Base-by-base conservation (phyloP, 441 rosid genomes). In the Syzygium malaccense region DNA sequence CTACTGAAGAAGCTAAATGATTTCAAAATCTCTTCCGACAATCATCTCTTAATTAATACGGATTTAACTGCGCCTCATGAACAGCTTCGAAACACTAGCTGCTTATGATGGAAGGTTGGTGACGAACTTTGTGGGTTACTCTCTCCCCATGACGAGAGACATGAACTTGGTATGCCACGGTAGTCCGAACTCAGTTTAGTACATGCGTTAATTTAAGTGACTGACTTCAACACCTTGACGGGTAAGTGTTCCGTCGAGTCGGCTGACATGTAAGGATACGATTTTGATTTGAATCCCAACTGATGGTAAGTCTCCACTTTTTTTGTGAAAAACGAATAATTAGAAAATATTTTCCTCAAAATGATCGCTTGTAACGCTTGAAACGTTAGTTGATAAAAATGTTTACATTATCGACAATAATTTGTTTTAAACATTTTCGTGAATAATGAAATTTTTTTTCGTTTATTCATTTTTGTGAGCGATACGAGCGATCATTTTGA, bases 301-400 rank as follows among this genome's bases (percentile, higher is more conserved):
- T 14, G 5, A 58, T 13, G 4, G 6, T 28, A 26, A 58, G 13
- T 12, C 0, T 58, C 30, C 6, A 7, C 12, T 58, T 58, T 10
- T 58, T 58, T 26, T 0, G 4, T 58, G 7, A 0, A 58, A 57
- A 58, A 58, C 12, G 6, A 57, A 57, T 58, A 58, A 58, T 26
- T 58, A 4, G 0, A 58, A 60, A 60, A 28, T 28, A 13, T 60
- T 28, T 60, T 60, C 6, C 2, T 1, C 0, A 13, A 60, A 60
- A 13, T 2, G 0, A 60, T 28, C 14, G 28, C 0, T 60, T 14
- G 8, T 28, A 28, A 28, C 8, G 14, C 66, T 60, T 0, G 0
- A 60, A 60, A 60, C 30, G 14, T 60, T 28, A 26, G 14, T 28
- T 8, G 28, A 60, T 0, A 60, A 60, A 28, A 12, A 28, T 60